Base-by-base conservation (phyloP, 2,329 filamentous ascomycete genomes). In the Paecilomyces niveus region DNA sequence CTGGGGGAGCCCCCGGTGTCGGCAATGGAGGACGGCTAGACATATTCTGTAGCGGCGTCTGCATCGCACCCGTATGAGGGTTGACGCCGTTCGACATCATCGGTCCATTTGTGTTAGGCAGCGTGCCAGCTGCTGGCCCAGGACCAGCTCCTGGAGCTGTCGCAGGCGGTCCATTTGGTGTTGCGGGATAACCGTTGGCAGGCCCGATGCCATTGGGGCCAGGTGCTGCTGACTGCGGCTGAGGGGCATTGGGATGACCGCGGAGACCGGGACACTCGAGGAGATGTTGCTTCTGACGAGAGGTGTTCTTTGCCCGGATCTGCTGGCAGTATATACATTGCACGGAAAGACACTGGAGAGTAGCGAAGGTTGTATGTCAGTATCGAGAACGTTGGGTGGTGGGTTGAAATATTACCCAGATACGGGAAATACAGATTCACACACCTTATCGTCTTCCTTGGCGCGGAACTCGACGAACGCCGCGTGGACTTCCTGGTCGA, bases 291-390 rank as follows among this genome's bases (percentile, higher is more conserved):
- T 80, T 80, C 70, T 80, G 78, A 61, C 78, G 77, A 60, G 76
- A 79, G 58, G 78, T 81, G 64, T 81, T 81, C 72, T 81, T 81
- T 67, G 78, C 78, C 61, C 78, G 76, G 59, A 80, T 80, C 68
- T 80, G 78, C 65, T 80, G 78, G 62, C 78, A 81, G 65, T 81
- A 80, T 70, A 80, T 80, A 68, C 78, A 81, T 71, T 80, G 78
- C 22, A 80, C 78, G 52, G 78, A 80, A 61, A 80, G 77, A 69
- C 78, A 81, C 75, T 81, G 65, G 52, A 65, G 55, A 57, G 51
- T 55, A 62, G 58, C 56, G 63, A 62, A 63, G 64, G 62, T 60
- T 61, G 60, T 51, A 66, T 67, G 72, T 74, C 69, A 74, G 73
- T 73, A 70, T 72, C 64, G 65, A 50, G 61, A 63, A 62, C 62